Evolutionary conservation across 176 grass and related monocot genomes (phyloP).

Genomic region (Poa pratensis): DNA sequence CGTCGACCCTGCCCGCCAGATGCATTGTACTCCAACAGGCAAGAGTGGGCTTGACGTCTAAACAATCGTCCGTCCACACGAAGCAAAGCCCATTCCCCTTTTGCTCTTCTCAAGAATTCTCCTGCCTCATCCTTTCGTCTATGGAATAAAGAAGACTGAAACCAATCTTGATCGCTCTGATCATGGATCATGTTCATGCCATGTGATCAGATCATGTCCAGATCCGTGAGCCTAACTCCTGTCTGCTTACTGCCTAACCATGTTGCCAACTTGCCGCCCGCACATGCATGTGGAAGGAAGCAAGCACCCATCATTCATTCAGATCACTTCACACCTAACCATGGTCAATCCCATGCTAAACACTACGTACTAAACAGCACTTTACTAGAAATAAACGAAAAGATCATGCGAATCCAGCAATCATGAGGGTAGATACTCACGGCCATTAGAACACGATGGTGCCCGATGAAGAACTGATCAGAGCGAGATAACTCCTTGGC

Average conservation of each 20-base stretch:
- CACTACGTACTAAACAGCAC: neutral
- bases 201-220: slow-evolving; percentile 30
- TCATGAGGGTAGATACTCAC: slow-evolving; percentile 2
- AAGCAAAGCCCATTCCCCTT: slow-evolving; percentile 14
- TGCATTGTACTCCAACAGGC: neutral
- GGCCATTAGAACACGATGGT: neutral
- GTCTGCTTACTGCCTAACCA: slow-evolving; percentile 6
- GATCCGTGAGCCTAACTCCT: slow-evolving; percentile 35
- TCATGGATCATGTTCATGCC: slow-evolving; percentile 5
- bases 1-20: neutral
- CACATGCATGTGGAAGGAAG: slow-evolving; percentile 20
- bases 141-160: neutral
- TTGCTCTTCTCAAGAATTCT: neutral
- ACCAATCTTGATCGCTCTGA: neutral
- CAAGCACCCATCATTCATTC: neutral
- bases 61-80: neutral
- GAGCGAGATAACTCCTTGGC: neutral
- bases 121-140: neutral
- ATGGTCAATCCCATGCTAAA: slow-evolving; percentile 14
- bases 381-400: neutral
- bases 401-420: neutral
- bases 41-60: slow-evolving; percentile 26
- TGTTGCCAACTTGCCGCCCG: slow-evolving; percentile 26
- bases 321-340: neutral
- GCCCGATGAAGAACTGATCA: neutral